Percentiles rank a stretch among this genome's conserved stretches.
These are phyloP conservation scores for Rhodofomes roseus DNA, from an alignment of 1,284 basidiomycete species.

Conservation along the genomic window DNA sequence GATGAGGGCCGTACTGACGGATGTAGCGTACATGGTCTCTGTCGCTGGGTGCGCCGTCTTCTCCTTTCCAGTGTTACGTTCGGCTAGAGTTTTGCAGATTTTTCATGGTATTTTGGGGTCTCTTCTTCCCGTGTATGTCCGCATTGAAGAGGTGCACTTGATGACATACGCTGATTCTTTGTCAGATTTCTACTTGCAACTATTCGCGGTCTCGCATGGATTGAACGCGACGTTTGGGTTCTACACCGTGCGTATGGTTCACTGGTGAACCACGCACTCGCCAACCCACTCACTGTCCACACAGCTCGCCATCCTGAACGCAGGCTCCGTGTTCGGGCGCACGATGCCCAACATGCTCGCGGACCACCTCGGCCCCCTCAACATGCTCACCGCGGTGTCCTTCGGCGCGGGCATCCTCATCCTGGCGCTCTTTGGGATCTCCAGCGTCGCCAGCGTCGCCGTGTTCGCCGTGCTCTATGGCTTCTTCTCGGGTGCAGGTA, in stretches of 20 bases:
- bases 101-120: slow-evolving; percentile 5
- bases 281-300: not conserved
- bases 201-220: not conserved
- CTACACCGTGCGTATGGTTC: not conserved
- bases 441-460: slow-evolving; percentile 8
- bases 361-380: slow-evolving; percentile 17
- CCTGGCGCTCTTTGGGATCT: slow-evolving; percentile 18
- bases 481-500: not conserved
- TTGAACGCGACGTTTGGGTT: not conserved
- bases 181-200: not conserved
- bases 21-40: slow-evolving; percentile 16
- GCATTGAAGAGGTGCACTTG: not conserved
- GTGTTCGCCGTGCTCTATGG: slow-evolving; percentile 12
- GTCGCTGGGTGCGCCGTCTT: slow-evolving; percentile 17
- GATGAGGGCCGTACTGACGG: slow-evolving; percentile 9
- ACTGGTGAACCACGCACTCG: slow-evolving; percentile 7
- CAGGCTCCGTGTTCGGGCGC: slow-evolving; percentile 12
- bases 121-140: slow-evolving; percentile 11
- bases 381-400: slow-evolving; percentile 10
- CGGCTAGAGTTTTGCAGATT: not conserved
- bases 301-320: slow-evolving; percentile 21
- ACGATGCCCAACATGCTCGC: slow-evolving; percentile 17
- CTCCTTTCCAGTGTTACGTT: slow-evolving; percentile 11
- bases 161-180: not conserved
- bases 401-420: slow-evolving; percentile 11